Evolutionary conservation across 495 filamentous ascomycete genomes (phyloP), one percentile per base, ranked within the genome.

Genomic region (Tuber microsphaerosporum): DNA sequence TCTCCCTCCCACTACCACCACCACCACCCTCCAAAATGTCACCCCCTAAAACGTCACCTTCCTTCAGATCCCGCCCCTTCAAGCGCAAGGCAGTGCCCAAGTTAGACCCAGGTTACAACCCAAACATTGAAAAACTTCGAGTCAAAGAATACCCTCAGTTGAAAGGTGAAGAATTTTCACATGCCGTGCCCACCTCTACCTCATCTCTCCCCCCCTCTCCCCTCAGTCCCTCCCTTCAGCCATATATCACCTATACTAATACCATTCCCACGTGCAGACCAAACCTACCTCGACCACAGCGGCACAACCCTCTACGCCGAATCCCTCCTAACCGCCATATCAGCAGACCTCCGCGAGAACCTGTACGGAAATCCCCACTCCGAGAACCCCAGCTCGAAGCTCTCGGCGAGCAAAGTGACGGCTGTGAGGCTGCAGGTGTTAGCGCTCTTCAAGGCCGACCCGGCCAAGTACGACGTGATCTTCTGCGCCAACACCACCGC

Each of bases 281-380:
- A 65, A 48, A 85, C 84, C 3, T 94, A 94, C 83, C 89, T 94
- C 42, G 92, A 93, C 80, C 91, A 94, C 85, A 88, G 88, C 39
- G 92, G 92, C 26, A 88, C 91, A n/a, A 92, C 92, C 5, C 87
- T 92, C 61, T 92, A 91, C 75, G 87, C 91, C 31, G 88, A 85
- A 80, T 90, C 91, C 19, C 85, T 90, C 37, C 83, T 92, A 41
- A 84, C 87, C 26, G 83, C 86, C 20, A 91, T 92, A 83, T 86
- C 88, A 31, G 74, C 85, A 2, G 87, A 88, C 71, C 85, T 93
- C 82, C 83, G 85, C 12, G 75, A 85, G 4, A 87, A 87, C 76
- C 86, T 94, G 51, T 90, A 90, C 75, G 91, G 92, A 37, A 94
- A 94, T 79, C 92, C 92, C 9, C 92, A 94, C 80, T 93, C 92